Base-by-base conservation (phyloP, 2,329 filamentous ascomycete genomes). In the Botryotinia calthae region DNA sequence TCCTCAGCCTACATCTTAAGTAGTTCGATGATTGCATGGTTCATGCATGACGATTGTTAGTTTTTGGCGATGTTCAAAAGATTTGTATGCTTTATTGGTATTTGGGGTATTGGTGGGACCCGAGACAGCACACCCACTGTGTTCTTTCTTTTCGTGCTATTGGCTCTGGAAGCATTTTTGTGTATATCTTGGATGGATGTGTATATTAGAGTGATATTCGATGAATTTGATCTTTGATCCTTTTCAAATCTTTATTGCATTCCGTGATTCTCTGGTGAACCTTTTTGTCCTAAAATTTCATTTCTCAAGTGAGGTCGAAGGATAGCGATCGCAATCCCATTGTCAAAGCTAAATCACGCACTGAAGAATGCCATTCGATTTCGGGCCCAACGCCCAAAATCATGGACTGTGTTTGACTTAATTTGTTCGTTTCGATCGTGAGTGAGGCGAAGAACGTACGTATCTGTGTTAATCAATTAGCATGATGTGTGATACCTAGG, bases 71-170 rank as follows among this genome's bases (percentile, higher is more conserved):
- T 44, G 63, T 65, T 48, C 28, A 65, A 16, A 48, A 65, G 44
- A 48, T 37, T 34, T 37, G 22, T 65, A 46, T 46, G 4, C 46
- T 12, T n/a, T 65, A 48, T 65, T 48, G 63, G 22, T 48, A 65
- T 65, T 48, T 37, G 20, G 46, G 28, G 28, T 46, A 44, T 59
- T 28, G 66, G 37, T 69, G 51, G n/a, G 37, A 46, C 66, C 25
- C 40, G 22, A 46, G 22, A 44, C 66, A 46, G 54, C 66, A 69
- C 66, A 58, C 51, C 37, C 66, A 44, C 37, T 59, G 18, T 69
- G 20, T 31, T 31, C 66, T 8, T 69, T 69, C 51, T 69, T 44
- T 69, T 69, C 66, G 66, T 69, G 51, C 51, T 69, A 14, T 42
- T 31, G 37, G 66, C 51, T 69, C 54, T 59, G 66, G 28, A 7